These are phyloP conservation scores for Cryptococcus sp. DNA, from an alignment of 1,284 basidiomycete genomes.

Conservation along the genomic window DNA sequence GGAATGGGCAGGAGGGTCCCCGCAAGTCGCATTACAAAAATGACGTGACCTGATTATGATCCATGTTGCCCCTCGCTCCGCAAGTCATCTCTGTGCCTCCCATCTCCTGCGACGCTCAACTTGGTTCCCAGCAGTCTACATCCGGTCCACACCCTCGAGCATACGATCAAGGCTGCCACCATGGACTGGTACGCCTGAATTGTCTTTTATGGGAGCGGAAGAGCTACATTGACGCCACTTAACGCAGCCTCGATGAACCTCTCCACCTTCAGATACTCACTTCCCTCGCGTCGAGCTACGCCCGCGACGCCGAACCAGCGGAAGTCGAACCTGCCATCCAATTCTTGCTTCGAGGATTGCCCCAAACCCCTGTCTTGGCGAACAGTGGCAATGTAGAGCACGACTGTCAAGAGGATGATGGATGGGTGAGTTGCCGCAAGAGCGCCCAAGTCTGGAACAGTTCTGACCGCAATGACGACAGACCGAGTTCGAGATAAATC, in stretches of 20 bases:
- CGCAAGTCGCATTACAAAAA: no score
- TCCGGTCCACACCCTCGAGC: neutral
- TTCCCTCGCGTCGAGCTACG: constrained; percentile 38
- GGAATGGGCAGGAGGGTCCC: no score
- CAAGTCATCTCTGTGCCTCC: no score
- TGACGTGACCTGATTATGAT: no score
- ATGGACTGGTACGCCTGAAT: constrained; percentile 10
- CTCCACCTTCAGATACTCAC: constrained; percentile 46
- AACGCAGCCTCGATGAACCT: constrained; percentile 44
- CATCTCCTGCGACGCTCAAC: no score
- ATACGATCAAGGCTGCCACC: constrained; percentile 3
- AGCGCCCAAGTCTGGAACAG: neutral
- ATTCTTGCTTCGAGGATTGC: constrained; percentile 27
- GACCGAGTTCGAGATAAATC: constrained; percentile 45
- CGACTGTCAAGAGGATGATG: constrained; percentile 28
- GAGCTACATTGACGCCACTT: no score
- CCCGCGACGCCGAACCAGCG: constrained; percentile 9
- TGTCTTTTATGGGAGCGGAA: no score
- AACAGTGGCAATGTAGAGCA: neutral
- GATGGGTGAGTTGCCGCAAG: constrained; percentile 25
- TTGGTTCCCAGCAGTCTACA: neutral
- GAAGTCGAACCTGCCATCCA: constrained; percentile 12
- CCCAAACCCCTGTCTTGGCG: constrained; percentile 2
- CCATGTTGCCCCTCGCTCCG: no score
- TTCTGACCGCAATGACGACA: constrained; percentile 2